A percentile compares a stretch with the other conserved stretches of the same genome.
Conservation (phyloP, 2,329 filamentous ascomycete genomes). For the Aspergillus ruber region DNA sequence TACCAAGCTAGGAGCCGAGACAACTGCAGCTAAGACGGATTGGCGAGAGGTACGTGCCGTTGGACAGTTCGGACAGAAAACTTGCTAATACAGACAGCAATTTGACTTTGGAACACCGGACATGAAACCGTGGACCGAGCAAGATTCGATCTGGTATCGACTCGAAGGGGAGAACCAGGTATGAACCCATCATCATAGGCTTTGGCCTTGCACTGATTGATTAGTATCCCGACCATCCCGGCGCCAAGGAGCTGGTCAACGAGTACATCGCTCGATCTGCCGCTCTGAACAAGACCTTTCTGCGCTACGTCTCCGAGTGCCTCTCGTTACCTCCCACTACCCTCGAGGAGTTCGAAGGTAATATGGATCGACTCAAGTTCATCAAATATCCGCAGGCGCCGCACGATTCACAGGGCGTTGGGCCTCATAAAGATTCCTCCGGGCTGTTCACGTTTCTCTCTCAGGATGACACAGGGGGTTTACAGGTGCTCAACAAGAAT, state of each 20-base stretch:
- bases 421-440: conserved; percentile 53
- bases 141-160: conserved; percentile 42
- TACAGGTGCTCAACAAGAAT: conserved; percentile 42
- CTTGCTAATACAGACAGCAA: no score
- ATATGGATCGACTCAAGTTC: conserved; percentile 51
- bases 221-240: conserved; percentile 22
- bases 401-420: conserved; percentile 46
- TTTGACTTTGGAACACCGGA: conserved; percentile 33
- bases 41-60: conserved; percentile 25
- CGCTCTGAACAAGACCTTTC: conserved; percentile 45
- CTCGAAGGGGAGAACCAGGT: conserved; percentile 26
- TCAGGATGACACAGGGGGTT: conserved; percentile 39
- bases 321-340: conserved; percentile 44
- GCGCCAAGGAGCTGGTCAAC: conserved; percentile 28
- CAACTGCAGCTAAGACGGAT: conserved; percentile 25
- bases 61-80: no score
- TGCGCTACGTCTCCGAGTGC: conserved; percentile 50
- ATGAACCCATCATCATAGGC: not conserved
- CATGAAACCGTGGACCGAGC: conserved; percentile 21
- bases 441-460: conserved; percentile 37
- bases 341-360: conserved; percentile 43
- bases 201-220: not conserved
- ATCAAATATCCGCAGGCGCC: conserved; percentile 47
- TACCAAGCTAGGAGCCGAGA: conserved; percentile 30
- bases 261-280: conserved; percentile 48